Conservation (phyloP, 306 rosid species). For the Sindora glabra region DNA sequence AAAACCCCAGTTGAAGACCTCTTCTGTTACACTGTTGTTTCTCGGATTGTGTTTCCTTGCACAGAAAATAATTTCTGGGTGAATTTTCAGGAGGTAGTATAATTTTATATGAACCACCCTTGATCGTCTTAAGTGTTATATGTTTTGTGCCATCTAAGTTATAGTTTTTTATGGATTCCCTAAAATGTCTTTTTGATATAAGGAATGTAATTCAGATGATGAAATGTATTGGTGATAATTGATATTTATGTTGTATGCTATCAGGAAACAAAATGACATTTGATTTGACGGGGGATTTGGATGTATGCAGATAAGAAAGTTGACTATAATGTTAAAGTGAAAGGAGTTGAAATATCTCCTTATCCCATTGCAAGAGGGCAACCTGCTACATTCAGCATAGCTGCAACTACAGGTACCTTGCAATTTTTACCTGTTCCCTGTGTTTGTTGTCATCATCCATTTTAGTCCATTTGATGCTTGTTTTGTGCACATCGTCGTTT, state of each 20-base stretch:
- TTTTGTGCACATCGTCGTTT: neutral
- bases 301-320: conserved; percentile 48
- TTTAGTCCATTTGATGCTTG: neutral
- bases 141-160: neutral
- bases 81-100: neutral
- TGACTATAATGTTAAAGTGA: conserved; percentile 58
- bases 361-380: conserved; percentile 66
- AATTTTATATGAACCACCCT: neutral
- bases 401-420: conserved; percentile 62
- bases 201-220: neutral
- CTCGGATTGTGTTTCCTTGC: neutral
- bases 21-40: neutral
- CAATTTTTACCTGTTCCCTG: neutral
- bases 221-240: neutral
- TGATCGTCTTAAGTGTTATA: neutral
- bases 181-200: neutral
- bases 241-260: too few relatives aligned
- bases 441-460: neutral
- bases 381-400: conserved; percentile 67
- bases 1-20: neutral
- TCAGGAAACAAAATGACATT: neutral
- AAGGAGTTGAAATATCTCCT: conserved; percentile 66
- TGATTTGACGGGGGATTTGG: neutral
- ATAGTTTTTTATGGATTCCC: too few relatives aligned
- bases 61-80: neutral